Conservation (phyloP, 176 grass and related monocot genomes). For the Cocos nucifera region DNA sequence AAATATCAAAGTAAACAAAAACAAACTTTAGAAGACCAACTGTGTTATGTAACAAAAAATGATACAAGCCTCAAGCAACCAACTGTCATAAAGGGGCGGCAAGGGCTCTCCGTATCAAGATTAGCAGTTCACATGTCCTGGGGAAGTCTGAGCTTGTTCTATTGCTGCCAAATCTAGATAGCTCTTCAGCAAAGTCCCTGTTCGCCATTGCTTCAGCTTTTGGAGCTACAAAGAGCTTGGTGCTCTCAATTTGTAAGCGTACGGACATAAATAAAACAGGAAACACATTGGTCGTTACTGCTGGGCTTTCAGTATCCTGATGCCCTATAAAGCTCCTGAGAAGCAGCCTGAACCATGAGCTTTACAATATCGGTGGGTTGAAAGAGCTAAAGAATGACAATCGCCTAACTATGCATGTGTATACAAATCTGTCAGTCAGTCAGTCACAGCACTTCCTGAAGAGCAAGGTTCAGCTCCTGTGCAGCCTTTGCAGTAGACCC, state of each 20-base stretch:
- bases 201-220: conserved; percentile 22
- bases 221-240: conserved; percentile 16
- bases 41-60: conserved; percentile 6
- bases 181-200: background rate
- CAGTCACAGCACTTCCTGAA: conserved; percentile 76
- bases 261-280: conserved; percentile 9
- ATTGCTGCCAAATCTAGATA: background rate
- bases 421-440: conserved; percentile 16
- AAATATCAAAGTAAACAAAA: too few relatives aligned
- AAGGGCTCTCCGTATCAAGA: conserved; percentile 1
- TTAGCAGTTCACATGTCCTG: background rate
- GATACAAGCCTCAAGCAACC: conserved; percentile 19
- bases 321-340: conserved; percentile 2
- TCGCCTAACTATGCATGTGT: conserved; percentile 5
- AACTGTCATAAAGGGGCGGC: conserved; percentile 1
- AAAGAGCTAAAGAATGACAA: background rate
- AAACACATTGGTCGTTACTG: conserved; percentile 18
- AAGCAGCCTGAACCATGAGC: conserved; percentile 8
- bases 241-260: conserved; percentile 37
- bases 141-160: background rate
- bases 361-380: conserved; percentile 22
- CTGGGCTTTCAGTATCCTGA: conserved; percentile 15
- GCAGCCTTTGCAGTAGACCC: conserved; percentile 65
- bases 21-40: too few relatives aligned
- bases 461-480: conserved; percentile 74